Base-by-base conservation (phyloP, 805 yeast genomes). In the Candida boidinii region DNA sequence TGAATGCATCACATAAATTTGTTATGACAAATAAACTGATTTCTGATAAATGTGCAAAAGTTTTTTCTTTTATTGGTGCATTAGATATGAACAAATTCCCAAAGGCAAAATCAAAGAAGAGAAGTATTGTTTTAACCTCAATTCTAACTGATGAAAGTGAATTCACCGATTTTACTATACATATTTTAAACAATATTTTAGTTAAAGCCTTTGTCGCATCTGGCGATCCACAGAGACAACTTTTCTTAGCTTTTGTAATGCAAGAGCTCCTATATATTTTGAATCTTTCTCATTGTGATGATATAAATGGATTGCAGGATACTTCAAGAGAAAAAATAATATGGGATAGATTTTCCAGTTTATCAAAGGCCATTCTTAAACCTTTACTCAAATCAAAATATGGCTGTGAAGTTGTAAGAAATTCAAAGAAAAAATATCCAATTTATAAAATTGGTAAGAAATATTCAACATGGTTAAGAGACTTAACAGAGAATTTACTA, bases 161-260 rank as follows among this genome's bases (percentile, higher is more conserved):
- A 44, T 71, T 73, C n/a, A 61, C 73, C 2, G 65, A 62, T 10
- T 85, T 90, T 46, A 63, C 86, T 21, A 60, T 73, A 4, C 65
- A 68, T 44, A 73, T 88, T 30, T 61, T 88, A 22, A 79, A 83
- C 38, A 68, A 71, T 34, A 66, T 74, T 37, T 64, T 92, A n/a
- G 80, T 88, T 7, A 86, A 84, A 22, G 75, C 86, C 1, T 88
- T 87, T 54, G 79, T 94, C 76, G 87, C 95, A 0, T 80, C 96
- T 2, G 82, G 80, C 22, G 87, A 87, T 48, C 95, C 97, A 0
- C 71, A 74, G 16, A 73, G 76, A 30, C 98, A 92, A 53, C 65
- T 83, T 37, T 83, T 80, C 48, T 66, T 87, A 23, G 95, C 96
- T 0, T 81, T 73, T 53, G 81, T 90, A 0, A 84, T 92, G 73